Percentiles rank a stretch among this genome's conserved stretches.
These are phyloP conservation scores for Fusarium pseudocircinatum DNA, from an alignment of 2,329 filamentous ascomycete species.

Conservation along the genomic window DNA sequence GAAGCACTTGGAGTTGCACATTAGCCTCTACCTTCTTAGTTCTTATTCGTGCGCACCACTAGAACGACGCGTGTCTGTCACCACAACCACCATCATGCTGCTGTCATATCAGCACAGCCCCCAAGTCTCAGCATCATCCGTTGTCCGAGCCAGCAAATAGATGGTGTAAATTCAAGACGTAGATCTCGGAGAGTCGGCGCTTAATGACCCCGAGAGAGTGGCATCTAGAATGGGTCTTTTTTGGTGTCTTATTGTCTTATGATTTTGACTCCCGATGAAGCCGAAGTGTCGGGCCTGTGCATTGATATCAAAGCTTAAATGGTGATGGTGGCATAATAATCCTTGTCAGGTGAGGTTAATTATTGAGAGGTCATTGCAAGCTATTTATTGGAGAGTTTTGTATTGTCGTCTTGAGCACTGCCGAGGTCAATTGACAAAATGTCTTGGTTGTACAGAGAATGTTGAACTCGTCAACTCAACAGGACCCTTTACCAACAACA, in stretches of 20 bases:
- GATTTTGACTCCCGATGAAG: slow-evolving; percentile 11
- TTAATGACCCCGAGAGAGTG: not conserved
- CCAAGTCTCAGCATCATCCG: not conserved
- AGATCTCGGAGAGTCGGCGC: not conserved
- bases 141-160: not conserved
- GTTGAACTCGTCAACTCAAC: not conserved
- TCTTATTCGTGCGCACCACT: not conserved
- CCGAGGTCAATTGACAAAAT: not conserved
- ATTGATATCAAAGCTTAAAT: not conserved
- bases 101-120: slow-evolving; percentile 5
- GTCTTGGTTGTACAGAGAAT: not conserved
- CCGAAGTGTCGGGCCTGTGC: not conserved
- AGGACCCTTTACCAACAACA: not conserved
- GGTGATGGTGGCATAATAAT: not conserved
- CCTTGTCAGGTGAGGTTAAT: not conserved
- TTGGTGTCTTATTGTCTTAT: not conserved
- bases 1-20: not conserved
- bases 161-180: no score
- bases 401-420: not conserved
- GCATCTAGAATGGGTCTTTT: not conserved
- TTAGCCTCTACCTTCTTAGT: not conserved
- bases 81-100: not conserved
- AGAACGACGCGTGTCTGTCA: slow-evolving; percentile 1
- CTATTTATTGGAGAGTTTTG: not conserved
- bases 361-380: not conserved